phyloP scores from a whole-genome alignment of 768 basidiomycete genomes.

The Pleurotus tuoliensis region DNA sequence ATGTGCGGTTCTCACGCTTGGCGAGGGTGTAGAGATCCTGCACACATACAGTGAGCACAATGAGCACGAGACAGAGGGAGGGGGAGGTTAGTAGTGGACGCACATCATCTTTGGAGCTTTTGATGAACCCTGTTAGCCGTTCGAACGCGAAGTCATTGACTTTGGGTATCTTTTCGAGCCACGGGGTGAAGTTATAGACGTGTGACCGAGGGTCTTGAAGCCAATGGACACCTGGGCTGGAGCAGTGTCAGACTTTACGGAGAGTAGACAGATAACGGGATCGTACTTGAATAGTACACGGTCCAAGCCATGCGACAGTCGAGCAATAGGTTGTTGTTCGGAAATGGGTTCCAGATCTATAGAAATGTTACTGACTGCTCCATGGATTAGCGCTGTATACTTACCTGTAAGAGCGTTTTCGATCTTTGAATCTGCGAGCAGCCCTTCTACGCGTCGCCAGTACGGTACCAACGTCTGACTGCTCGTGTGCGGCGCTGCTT shows the following conservation, averaged over 20 bases:
- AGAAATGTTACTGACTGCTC: background rate
- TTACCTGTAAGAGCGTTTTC: slow-evolving; percentile 37
- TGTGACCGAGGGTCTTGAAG: slow-evolving; percentile 80
- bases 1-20: slow-evolving; percentile 50
- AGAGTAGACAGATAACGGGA: background rate
- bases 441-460: slow-evolving; percentile 30
- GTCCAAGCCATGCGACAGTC: slow-evolving; percentile 59
- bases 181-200: slow-evolving; percentile 80
- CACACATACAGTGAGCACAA: background rate
- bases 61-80: background rate
- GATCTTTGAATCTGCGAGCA: slow-evolving; percentile 20
- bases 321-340: slow-evolving; percentile 48
- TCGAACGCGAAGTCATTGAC: slow-evolving; percentile 85
- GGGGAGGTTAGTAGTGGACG: slow-evolving; percentile 12
- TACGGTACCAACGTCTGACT: slow-evolving; percentile 13
- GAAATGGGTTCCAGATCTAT: slow-evolving; percentile 39
- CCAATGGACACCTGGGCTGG: slow-evolving; percentile 88
- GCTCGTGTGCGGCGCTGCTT: slow-evolving; percentile 4
- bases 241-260: slow-evolving; percentile 9
- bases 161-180: slow-evolving; percentile 68
- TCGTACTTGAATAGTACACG: slow-evolving; percentile 75
- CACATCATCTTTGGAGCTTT: slow-evolving; percentile 74
- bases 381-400: background rate
- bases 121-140: slow-evolving; percentile 66
- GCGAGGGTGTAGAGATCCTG: slow-evolving; percentile 69